Conservation (phyloP, 2,329 filamentous ascomycete species). For the Penicillium freii region DNA sequence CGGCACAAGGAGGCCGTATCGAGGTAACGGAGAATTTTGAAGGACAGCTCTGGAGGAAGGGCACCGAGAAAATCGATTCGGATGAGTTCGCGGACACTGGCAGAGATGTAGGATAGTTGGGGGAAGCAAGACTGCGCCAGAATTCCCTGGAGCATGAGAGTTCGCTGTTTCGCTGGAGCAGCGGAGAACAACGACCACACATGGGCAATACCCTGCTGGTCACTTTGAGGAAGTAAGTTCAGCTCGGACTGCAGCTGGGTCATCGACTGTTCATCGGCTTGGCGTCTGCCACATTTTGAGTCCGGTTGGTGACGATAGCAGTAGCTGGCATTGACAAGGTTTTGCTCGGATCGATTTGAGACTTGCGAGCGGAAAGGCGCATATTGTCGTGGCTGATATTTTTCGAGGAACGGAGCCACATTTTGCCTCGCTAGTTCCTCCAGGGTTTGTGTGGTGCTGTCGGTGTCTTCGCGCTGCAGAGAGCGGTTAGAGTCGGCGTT, state of each 20-base stretch:
- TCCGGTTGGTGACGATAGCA: conserved; percentile 95
- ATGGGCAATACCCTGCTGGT: conserved; percentile 93
- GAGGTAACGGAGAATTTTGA: conserved; percentile 88
- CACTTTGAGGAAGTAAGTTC: conserved; percentile 73
- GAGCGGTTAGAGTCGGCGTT: conserved; percentile 26
- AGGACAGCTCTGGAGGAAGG: conserved; percentile 83
- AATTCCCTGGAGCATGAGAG: conserved; percentile 94
- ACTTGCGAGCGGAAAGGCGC: conserved; percentile 63
- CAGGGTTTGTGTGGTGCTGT: conserved; percentile 38
- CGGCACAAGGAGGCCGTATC: conserved; percentile 95
- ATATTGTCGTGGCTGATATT: conserved; percentile 87
- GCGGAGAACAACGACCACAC: conserved; percentile 98
- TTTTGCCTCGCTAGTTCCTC: conserved; percentile 70
- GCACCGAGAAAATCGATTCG: conserved; percentile 95
- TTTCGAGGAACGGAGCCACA: conserved; percentile 81
- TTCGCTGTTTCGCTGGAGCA: conserved; percentile 87
- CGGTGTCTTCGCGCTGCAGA: conserved; percentile 29
- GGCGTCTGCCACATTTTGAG: conserved; percentile 77
- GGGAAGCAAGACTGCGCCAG: conserved; percentile 97
- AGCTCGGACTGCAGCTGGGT: conserved; percentile 89
- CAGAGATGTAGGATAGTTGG: conserved; percentile 87
- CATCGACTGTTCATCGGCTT: conserved; percentile 95
- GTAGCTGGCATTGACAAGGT: conserved; percentile 70
- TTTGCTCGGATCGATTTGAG: conserved; percentile 44
- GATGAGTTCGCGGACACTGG: conserved; percentile 87